These are phyloP conservation scores for Chenopodium suecicum DNA, from an alignment of 148 eudicot species.

Conservation along the genomic window DNA sequence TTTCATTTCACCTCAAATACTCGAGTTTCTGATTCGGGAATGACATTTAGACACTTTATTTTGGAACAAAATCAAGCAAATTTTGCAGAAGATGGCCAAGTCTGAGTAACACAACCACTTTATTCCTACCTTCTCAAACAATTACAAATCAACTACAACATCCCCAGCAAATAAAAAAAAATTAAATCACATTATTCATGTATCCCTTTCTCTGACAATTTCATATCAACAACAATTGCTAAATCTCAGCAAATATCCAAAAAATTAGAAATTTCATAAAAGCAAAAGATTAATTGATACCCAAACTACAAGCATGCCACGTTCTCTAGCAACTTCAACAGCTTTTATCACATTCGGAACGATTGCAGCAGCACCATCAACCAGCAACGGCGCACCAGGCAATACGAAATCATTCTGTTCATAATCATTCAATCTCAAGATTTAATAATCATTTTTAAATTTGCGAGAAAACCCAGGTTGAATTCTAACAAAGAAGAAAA, in stretches of 20 bases:
- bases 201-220: neutral
- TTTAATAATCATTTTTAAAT: neutral
- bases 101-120: neutral
- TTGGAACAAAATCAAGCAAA: too few relatives aligned
- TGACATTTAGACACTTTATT: too few relatives aligned
- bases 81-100: too few relatives aligned
- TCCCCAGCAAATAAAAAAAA: too few relatives aligned
- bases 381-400: conserved; percentile 49
- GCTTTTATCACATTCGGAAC: conserved; percentile 79
- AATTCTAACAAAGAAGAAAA: neutral
- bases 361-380: conserved; percentile 73
- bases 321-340: conserved; percentile 74
- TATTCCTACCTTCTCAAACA: neutral
- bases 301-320: conserved; percentile 86
- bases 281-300: conserved; percentile 31
- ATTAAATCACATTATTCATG: neutral
- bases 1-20: too few relatives aligned
- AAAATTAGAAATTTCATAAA: neutral
- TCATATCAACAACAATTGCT: neutral
- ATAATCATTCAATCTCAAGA: neutral
- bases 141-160: too few relatives aligned
- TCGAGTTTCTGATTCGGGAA: too few relatives aligned
- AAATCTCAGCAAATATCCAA: neutral
- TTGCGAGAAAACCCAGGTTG: neutral
- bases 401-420: conserved; percentile 82